Evolutionary conservation across 2,329 filamentous ascomycete species (phyloP).

Genomic region (Sclerotiophoma versabilis): DNA sequence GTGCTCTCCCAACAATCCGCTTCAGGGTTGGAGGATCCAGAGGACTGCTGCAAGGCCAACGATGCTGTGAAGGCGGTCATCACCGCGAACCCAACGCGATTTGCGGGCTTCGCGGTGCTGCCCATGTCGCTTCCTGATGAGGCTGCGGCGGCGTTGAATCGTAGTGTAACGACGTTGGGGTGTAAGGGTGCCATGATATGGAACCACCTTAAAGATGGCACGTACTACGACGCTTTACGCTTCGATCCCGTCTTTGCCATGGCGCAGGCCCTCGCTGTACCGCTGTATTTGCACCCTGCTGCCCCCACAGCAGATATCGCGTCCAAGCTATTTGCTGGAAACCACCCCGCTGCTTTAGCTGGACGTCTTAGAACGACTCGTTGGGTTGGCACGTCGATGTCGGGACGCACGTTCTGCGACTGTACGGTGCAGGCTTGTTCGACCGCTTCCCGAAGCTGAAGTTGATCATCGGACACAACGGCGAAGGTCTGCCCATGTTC

Average conservation of each 20-base stretch:
- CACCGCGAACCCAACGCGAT: constrained; percentile 33
- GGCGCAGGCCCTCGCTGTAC: constrained; percentile 44
- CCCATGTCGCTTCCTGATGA: constrained; percentile 47
- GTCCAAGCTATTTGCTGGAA: constrained; percentile 14
- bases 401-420: constrained; percentile 62
- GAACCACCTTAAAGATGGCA: constrained; percentile 43
- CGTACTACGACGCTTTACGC: constrained; percentile 55
- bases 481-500: constrained; percentile 59
- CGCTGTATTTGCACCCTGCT: constrained; percentile 44
- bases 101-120: constrained; percentile 53
- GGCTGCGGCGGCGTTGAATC: constrained; percentile 47
- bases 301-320: constrained; percentile 52
- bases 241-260: constrained; percentile 53
- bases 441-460: constrained; percentile 57
- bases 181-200: constrained; percentile 57
- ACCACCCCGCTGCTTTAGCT: not conserved
- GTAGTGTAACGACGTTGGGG: constrained; percentile 49
- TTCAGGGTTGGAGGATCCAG: not conserved
- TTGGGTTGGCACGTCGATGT: constrained; percentile 66
- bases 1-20: constrained; percentile 17
- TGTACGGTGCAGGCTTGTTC: constrained; percentile 59
- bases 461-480: constrained; percentile 57
- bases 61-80: constrained; percentile 44
- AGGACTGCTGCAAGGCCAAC: constrained; percentile 33
- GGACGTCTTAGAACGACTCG: constrained; percentile 45